These are phyloP conservation scores for Royoungia palumana DNA, from an alignment of 768 basidiomycete genomes.

Conservation along the genomic window DNA sequence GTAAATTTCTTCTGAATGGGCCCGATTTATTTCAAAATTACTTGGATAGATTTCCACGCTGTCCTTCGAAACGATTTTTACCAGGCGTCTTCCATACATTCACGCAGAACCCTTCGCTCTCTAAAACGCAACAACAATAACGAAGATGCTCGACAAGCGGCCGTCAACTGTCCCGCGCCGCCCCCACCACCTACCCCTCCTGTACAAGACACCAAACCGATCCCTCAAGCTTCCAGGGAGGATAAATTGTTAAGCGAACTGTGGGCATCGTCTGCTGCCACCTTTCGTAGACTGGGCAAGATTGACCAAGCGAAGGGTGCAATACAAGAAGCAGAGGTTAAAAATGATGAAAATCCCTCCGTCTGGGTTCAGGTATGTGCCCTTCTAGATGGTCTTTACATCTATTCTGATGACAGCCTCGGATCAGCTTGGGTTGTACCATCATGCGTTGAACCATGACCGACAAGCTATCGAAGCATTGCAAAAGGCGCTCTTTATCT, in stretches of 20 bases:
- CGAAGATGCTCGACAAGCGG: slow-evolving; percentile 29
- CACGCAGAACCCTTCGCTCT: slow-evolving; percentile 58
- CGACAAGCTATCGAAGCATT: slow-evolving; percentile 71
- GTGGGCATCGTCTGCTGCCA: slow-evolving; percentile 94
- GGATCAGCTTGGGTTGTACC: slow-evolving; percentile 70
- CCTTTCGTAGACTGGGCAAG: slow-evolving; percentile 85
- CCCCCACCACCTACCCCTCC: slow-evolving; percentile 36
- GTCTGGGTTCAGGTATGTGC: slow-evolving; percentile 90
- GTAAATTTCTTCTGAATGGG: slow-evolving; percentile 34
- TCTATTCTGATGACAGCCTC: slow-evolving; percentile 2
- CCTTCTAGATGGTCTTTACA: background rate
- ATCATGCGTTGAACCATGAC: slow-evolving; percentile 54
- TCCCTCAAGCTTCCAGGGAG: slow-evolving; percentile 48
- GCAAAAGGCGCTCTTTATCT: slow-evolving; percentile 85
- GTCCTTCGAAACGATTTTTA: slow-evolving; percentile 57
- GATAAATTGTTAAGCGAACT: slow-evolving; percentile 74
- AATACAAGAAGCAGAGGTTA: slow-evolving; percentile 92
- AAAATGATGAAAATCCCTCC: slow-evolving; percentile 79
- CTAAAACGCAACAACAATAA: slow-evolving; percentile 36
- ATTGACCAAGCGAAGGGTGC: slow-evolving; percentile 87
- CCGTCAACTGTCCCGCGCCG: slow-evolving; percentile 38
- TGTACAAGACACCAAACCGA: slow-evolving; percentile 28
- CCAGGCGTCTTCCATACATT: slow-evolving; percentile 84
- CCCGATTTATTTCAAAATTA: background rate
- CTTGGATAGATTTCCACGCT: slow-evolving; percentile 61